Conservation (phyloP, 2,329 filamentous ascomycete genomes). For the Fusarium robinianum region DNA sequence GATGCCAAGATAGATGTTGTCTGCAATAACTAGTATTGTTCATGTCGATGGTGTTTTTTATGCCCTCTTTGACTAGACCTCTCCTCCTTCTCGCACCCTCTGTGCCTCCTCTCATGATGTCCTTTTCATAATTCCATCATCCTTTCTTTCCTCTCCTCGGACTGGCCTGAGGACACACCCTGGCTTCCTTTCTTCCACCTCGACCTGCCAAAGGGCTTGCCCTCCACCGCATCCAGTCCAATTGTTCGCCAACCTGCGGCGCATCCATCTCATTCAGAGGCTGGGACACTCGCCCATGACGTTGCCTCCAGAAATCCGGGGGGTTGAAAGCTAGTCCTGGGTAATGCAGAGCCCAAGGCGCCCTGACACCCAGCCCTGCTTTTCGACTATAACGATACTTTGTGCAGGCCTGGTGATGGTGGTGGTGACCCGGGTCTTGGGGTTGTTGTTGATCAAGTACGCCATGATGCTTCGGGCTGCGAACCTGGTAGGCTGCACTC, state of each 20-base stretch:
- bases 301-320: background rate
- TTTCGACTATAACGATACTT: background rate
- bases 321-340: conserved; percentile 8
- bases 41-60: too few relatives aligned
- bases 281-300: background rate
- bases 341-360: conserved; percentile 1
- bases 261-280: conserved; percentile 33
- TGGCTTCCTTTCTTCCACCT: too few relatives aligned
- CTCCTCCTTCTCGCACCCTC: too few relatives aligned
- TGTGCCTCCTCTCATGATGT: too few relatives aligned
- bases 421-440: background rate
- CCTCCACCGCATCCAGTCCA: background rate
- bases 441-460: too few relatives aligned
- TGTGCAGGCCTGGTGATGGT: background rate
- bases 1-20: too few relatives aligned
- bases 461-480: conserved; percentile 12
- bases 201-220: background rate
- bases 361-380: background rate
- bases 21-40: too few relatives aligned
- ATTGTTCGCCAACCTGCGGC: conserved; percentile 23
- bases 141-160: too few relatives aligned
- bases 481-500: background rate
- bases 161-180: too few relatives aligned
- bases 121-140: too few relatives aligned
- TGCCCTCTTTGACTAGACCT: too few relatives aligned